These are phyloP conservation scores for Prunus fruticosa DNA, from an alignment of 306 rosid species.

Conservation along the genomic window DNA sequence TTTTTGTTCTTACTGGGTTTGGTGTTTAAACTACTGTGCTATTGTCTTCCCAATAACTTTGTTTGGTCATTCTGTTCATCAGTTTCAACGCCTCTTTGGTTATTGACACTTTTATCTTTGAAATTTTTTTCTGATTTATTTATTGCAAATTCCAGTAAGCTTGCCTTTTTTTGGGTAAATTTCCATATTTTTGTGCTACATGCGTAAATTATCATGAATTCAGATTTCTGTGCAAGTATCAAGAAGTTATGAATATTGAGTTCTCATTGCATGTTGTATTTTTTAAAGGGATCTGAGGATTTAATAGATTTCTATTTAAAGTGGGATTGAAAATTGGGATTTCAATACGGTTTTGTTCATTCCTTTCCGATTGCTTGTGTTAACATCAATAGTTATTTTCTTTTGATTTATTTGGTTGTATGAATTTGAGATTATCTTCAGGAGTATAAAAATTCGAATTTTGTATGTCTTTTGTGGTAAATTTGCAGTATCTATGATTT, in stretches of 20 bases:
- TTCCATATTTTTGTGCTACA: neutral
- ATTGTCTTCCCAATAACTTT: neutral
- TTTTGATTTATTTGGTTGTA: neutral
- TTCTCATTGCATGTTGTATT: slow-evolving; percentile 52
- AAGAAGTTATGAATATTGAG: slow-evolving; percentile 7
- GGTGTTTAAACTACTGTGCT: neutral
- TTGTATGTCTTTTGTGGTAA: neutral
- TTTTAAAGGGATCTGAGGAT: slow-evolving; percentile 64
- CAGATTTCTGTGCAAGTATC: neutral
- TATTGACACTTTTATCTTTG: slow-evolving; percentile 6
- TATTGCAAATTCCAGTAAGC: neutral
- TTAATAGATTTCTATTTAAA: slow-evolving; percentile 10
- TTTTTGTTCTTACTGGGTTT: slow-evolving; percentile 13
- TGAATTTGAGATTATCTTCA: neutral
- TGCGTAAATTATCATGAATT: slow-evolving; percentile 13
- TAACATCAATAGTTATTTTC: neutral
- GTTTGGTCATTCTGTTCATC: neutral
- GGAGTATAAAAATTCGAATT: neutral
- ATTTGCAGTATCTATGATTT: neutral
- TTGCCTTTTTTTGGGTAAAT: neutral
- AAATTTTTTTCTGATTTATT: neutral
- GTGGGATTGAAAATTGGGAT: slow-evolving; percentile 22
- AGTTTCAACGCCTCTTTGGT: neutral
- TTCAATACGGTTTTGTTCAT: neutral
- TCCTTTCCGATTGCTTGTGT: neutral